A percentile compares a stretch with the other conserved stretches of the same genome.
Conservation (phyloP, 306 rosid species). For the Morella rubra region DNA sequence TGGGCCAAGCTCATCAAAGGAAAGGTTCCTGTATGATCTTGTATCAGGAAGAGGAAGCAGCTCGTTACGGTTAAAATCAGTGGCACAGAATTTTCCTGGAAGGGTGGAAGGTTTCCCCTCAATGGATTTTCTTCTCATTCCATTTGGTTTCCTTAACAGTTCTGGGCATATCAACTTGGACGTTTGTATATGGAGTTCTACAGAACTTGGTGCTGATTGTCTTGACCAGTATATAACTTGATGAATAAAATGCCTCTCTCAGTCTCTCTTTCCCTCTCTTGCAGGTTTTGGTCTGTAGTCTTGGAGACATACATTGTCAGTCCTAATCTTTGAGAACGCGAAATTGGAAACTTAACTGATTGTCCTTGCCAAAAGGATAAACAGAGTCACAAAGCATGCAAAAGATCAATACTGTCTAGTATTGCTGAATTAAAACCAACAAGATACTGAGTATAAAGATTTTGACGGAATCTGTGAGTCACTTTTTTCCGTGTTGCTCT, state of each 20-base stretch:
- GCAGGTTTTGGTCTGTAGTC: background rate
- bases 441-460: no score
- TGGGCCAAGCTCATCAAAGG: constrained; percentile 32
- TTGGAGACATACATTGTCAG: background rate
- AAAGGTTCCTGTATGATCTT: constrained; percentile 29
- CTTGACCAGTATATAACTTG: constrained; percentile 14
- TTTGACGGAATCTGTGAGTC: no score
- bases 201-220: constrained; percentile 16
- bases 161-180: constrained; percentile 39
- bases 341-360: background rate
- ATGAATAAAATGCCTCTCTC: background rate
- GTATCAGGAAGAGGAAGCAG: constrained; percentile 29
- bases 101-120: constrained; percentile 30
- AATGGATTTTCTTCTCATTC: constrained; percentile 42
- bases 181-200: constrained; percentile 35
- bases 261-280: background rate
- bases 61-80: constrained; percentile 32
- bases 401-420: background rate
- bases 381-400: background rate
- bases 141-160: constrained; percentile 30
- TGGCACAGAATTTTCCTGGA: constrained; percentile 28
- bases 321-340: background rate
- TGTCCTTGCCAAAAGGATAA: background rate
- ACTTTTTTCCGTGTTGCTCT: no score
- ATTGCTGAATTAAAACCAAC: background rate